Conservation (phyloP, 176 grass and related monocot species). For the Puccinellia tenuiflora region DNA sequence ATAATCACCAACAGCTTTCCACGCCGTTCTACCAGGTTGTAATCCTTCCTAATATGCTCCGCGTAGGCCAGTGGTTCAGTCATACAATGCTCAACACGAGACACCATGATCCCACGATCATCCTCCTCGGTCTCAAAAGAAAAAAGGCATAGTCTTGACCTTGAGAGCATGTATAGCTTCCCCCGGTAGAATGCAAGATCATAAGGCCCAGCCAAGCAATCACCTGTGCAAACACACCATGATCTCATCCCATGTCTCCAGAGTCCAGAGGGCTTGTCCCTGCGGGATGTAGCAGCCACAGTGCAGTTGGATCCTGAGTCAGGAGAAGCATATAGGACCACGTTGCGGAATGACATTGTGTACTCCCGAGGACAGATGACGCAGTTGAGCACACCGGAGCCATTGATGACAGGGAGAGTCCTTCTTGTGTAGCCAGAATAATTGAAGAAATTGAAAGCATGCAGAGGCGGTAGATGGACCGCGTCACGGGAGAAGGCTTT, state of each 20-base stretch:
- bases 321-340: constrained; percentile 13
- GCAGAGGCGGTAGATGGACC: neutral
- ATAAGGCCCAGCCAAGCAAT: rapidly evolving
- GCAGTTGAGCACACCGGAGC: neutral
- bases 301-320: neutral
- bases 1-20: constrained; percentile 4
- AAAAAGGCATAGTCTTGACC: neutral
- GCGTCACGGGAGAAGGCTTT: neutral
- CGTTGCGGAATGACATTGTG: neutral
- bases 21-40: constrained; percentile 18
- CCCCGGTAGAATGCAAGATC: neutral
- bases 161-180: neutral
- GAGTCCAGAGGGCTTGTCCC: too few species aligned
- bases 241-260: constrained; percentile 6
- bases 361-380: neutral
- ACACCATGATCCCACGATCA: neutral
- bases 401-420: neutral
- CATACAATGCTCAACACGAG: neutral
- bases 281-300: neutral
- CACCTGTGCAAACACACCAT: neutral
- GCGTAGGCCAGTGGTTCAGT: neutral
- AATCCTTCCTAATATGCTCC: neutral
- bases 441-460: neutral
- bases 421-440: neutral
- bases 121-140: neutral